These are phyloP conservation scores for Lactarius deliciosus DNA, from an alignment of 768 basidiomycete genomes.

Conservation along the genomic window DNA sequence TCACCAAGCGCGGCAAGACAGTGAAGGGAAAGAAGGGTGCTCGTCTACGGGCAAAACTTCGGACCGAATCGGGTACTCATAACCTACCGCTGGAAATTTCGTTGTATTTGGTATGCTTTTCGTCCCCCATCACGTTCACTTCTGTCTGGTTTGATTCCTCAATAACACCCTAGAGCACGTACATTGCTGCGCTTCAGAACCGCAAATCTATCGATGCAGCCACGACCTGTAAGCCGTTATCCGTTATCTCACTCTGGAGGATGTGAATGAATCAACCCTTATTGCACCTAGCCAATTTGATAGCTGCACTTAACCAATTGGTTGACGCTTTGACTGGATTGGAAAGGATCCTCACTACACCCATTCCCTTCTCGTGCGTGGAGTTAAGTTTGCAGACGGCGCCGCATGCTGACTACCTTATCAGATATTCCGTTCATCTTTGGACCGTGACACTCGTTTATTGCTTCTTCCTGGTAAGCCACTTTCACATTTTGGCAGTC, in stretches of 20 bases:
- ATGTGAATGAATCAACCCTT: neutral
- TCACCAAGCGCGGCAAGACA: conserved; percentile 49
- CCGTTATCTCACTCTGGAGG: conserved; percentile 7
- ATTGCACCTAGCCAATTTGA: conserved; percentile 43
- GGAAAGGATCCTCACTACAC: conserved; percentile 72
- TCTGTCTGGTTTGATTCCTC: conserved; percentile 15
- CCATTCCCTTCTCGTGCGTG: conserved; percentile 70
- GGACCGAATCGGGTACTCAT: conserved; percentile 44
- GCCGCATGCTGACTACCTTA: conserved; percentile 3
- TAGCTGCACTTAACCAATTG: conserved; percentile 51
- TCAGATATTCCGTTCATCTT: conserved; percentile 64
- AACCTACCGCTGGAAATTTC: conserved; percentile 71
- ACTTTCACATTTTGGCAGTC: neutral
- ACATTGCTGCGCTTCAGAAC: conserved; percentile 58
- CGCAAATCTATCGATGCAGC: conserved; percentile 57
- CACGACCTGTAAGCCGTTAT: conserved; percentile 51
- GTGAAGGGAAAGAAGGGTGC: conserved; percentile 66
- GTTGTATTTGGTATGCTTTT: conserved; percentile 54
- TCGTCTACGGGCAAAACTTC: conserved; percentile 50
- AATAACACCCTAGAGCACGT: conserved; percentile 57
- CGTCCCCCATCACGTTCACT: neutral
- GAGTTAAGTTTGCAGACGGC: conserved; percentile 13
- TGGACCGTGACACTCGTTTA: conserved; percentile 66
- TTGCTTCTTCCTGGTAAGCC: conserved; percentile 55
- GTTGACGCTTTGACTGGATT: conserved; percentile 67